A percentile compares a stretch with the other conserved stretches of the same genome.
Conservation (phyloP, 78 protist genomes). For the Polysphondylium violaceum region DNA sequence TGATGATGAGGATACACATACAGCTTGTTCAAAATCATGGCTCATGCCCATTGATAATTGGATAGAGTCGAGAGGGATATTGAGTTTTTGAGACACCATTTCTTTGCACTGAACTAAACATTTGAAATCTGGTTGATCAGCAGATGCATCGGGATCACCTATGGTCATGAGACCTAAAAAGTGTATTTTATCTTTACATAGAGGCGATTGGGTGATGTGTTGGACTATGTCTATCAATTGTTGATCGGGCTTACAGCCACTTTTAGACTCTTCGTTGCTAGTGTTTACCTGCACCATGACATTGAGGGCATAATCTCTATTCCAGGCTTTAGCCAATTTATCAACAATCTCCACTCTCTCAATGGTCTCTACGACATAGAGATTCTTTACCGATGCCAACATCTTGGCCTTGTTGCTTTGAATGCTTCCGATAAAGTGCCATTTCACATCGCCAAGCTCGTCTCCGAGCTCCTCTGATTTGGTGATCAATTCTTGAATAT, state of each 20-base stretch:
- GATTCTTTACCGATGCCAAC: constrained; percentile 2
- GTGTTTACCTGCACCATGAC: constrained; percentile 83
- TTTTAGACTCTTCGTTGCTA: constrained; percentile 72
- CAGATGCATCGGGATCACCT: constrained; percentile 68
- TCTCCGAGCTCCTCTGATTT: constrained; percentile 68
- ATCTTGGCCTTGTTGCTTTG: constrained; percentile 69
- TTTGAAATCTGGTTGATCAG: constrained; percentile 75
- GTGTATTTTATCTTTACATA: constrained; percentile 17
- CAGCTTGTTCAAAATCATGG: constrained; percentile 73
- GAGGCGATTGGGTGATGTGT: neutral
- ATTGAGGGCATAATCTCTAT: neutral
- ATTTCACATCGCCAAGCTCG: constrained; percentile 57
- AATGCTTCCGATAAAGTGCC: constrained; percentile 83
- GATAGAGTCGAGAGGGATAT: constrained; percentile 18
- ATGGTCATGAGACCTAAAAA: constrained; percentile 81
- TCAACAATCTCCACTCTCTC: constrained; percentile 36
- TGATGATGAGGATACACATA: constrained; percentile 1
- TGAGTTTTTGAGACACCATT: constrained; percentile 3
- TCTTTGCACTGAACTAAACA: constrained; percentile 38
- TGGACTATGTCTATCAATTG: constrained; percentile 25
- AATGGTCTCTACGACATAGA: constrained; percentile 38
- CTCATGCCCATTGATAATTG: constrained; percentile 81
- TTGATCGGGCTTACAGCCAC: constrained; percentile 66
- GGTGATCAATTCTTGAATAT: constrained; percentile 66
- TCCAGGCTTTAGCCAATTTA: constrained; percentile 24